Evolutionary conservation across 345 rosid genomes (phyloP).

Genomic region (Cardamine chenopodiifolia): DNA sequence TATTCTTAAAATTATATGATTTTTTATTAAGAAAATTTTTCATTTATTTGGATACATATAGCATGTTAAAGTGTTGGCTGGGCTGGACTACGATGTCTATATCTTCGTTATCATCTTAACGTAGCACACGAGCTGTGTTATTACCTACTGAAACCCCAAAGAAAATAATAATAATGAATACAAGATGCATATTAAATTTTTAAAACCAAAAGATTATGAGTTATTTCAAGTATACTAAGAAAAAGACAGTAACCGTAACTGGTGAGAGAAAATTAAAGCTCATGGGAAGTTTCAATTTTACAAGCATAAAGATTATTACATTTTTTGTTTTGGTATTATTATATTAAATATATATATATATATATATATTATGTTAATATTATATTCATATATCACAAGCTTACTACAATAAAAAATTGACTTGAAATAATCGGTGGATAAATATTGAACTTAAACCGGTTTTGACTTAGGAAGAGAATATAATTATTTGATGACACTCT

Average conservation of each 20-base stretch:
- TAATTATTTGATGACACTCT: neutral
- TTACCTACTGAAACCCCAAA: neutral
- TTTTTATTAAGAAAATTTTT: neutral
- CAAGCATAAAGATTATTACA: neutral
- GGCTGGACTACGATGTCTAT: too few species aligned
- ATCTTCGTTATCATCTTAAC: too few species aligned
- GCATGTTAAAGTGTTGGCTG: too few species aligned
- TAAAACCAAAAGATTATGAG: neutral
- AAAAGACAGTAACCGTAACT: constrained; percentile 28
- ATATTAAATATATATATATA: neutral
- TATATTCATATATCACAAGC: neutral
- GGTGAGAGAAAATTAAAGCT: constrained; percentile 17
- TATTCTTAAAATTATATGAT: neutral
- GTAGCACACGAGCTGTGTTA: neutral
- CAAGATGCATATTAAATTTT: neutral
- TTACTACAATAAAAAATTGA: neutral
- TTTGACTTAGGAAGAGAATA: constrained; percentile 27
- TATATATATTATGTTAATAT: neutral
- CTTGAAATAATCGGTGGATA: constrained; percentile 29
- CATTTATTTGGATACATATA: neutral
- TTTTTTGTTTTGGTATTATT: neutral
- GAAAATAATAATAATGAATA: neutral
- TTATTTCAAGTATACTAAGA: constrained; percentile 1
- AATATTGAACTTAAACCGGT: constrained; percentile 14
- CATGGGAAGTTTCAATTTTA: constrained; percentile 32